phyloP scores from a whole-genome alignment of 768 basidiomycete genomes.

The Mycena rosella region DNA sequence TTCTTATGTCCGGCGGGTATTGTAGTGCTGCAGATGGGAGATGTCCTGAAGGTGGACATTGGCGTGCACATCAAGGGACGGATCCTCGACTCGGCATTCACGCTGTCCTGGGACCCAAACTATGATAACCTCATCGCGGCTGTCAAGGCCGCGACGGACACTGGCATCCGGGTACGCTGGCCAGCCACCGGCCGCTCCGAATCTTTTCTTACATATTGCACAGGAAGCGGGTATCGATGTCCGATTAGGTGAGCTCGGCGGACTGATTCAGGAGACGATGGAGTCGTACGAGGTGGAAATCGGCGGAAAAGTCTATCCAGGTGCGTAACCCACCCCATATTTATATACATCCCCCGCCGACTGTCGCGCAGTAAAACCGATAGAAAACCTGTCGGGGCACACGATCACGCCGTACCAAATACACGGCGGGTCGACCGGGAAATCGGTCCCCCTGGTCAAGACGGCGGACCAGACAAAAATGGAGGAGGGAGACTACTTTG shows the following conservation, averaged over 20 bases:
- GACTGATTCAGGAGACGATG: slow-evolving; percentile 98
- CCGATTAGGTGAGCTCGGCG: slow-evolving; percentile 92
- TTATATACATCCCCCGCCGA: slow-evolving; percentile 14
- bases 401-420: slow-evolving; percentile 92
- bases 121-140: slow-evolving; percentile 93
- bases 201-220: too few species aligned
- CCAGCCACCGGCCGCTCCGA: too few species aligned
- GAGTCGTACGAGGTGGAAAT: slow-evolving; percentile 98
- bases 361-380: slow-evolving; percentile 80
- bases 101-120: slow-evolving; percentile 87
- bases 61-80: slow-evolving; percentile 98
- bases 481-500: slow-evolving; percentile 99
- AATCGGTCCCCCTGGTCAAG: slow-evolving; percentile 91
- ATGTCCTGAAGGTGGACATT: slow-evolving; percentile 97
- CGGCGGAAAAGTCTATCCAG: slow-evolving; percentile 84
- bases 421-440: slow-evolving; percentile 77
- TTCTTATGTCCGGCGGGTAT: too few species aligned
- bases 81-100: slow-evolving; percentile 98
- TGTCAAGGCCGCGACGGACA: slow-evolving; percentile 94
- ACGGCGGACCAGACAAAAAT: slow-evolving; percentile 94
- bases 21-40: slow-evolving; percentile 85
- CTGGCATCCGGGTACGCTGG: slow-evolving; percentile 79
- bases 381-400: slow-evolving; percentile 95
- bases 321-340: slow-evolving; percentile 53
- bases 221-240: slow-evolving; percentile 98